phyloP scores from a whole-genome alignment of 139 green algal genomes.

The Astrephomene gubernaculifera region DNA sequence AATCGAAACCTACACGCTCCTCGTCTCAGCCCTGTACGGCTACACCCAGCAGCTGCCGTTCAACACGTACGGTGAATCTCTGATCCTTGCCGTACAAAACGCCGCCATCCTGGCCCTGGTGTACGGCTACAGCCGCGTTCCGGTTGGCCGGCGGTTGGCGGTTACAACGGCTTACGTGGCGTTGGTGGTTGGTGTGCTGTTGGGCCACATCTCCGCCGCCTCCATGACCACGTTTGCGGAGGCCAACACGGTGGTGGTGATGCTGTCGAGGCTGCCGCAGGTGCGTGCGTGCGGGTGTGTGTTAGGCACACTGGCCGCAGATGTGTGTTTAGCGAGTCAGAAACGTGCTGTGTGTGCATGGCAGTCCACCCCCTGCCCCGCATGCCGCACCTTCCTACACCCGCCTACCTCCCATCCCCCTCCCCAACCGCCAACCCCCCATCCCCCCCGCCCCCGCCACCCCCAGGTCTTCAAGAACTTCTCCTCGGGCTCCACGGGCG shows the following conservation, averaged over 20 bases:
- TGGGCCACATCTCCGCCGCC: slow-evolving; percentile 54
- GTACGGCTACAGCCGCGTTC: slow-evolving; percentile 70
- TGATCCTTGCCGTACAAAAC: slow-evolving; percentile 70
- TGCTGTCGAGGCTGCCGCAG: slow-evolving; percentile 79
- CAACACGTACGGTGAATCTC: slow-evolving; percentile 82
- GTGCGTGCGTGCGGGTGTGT: slow-evolving; percentile 53
- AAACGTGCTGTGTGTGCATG: not conserved
- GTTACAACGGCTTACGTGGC: slow-evolving; percentile 25
- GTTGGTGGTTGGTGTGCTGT: slow-evolving; percentile 16
- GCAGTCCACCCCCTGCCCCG: not conserved
- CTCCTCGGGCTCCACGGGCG: slow-evolving; percentile 65
- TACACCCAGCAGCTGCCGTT: slow-evolving; percentile 77
- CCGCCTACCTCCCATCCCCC: too few species aligned
- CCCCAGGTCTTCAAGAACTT: slow-evolving; percentile 61
- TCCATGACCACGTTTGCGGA: slow-evolving; percentile 64
- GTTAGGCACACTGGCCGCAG: too few species aligned
- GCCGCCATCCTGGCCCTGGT: slow-evolving; percentile 77
- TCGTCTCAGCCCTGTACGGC: slow-evolving; percentile 79
- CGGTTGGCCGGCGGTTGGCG: not conserved
- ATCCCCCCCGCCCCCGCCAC: not conserved
- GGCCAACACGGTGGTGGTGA: slow-evolving; percentile 78
- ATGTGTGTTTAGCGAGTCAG: not conserved
- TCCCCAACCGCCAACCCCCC: not conserved
- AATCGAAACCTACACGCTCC: slow-evolving; percentile 78
- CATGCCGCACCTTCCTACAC: not conserved